phyloP scores from a whole-genome alignment of 805 yeast species.

The Kazachstania africana region DNA sequence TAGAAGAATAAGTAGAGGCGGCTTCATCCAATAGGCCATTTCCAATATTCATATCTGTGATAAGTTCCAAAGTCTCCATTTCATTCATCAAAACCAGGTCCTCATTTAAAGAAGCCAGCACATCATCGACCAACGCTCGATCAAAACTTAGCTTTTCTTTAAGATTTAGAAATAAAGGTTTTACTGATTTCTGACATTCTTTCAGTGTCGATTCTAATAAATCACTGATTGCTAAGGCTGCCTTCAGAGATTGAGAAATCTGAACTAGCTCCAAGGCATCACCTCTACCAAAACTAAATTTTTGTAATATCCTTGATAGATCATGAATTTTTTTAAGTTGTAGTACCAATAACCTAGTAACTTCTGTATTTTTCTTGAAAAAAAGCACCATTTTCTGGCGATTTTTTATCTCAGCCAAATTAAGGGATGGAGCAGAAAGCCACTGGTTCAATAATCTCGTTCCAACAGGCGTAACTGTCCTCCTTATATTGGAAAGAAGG shows the following conservation, averaged over 20 bases:
- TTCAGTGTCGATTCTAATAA: slow-evolving; percentile 9
- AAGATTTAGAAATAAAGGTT: slow-evolving; percentile 18
- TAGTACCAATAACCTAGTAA: slow-evolving; percentile 25
- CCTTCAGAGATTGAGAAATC: slow-evolving; percentile 31
- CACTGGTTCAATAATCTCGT: slow-evolving; percentile 68
- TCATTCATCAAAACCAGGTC: slow-evolving; percentile 19
- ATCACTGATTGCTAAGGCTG: slow-evolving; percentile 24
- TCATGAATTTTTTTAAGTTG: slow-evolving; percentile 40
- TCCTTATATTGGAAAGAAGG: slow-evolving; percentile 51
- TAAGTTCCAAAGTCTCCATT: background rate
- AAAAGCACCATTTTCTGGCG: slow-evolving; percentile 44
- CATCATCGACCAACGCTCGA: slow-evolving; percentile 29
- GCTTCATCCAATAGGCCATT: background rate
- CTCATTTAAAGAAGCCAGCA: slow-evolving; percentile 33
- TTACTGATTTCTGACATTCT: slow-evolving; percentile 17
- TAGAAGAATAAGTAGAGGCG: background rate
- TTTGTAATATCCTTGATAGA: slow-evolving; percentile 47
- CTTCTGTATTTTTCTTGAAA: slow-evolving; percentile 26
- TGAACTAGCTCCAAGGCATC: slow-evolving; percentile 34
- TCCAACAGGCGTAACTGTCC: slow-evolving; percentile 76
- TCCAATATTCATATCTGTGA: background rate
- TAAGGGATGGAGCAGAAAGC: slow-evolving; percentile 70
- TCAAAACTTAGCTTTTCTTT: slow-evolving; percentile 30
- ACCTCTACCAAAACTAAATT: slow-evolving; percentile 39
- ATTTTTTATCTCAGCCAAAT: slow-evolving; percentile 38